phyloP scores from a whole-genome alignment of 495 filamentous ascomycete species.

The Aspergillus cristatus region DNA sequence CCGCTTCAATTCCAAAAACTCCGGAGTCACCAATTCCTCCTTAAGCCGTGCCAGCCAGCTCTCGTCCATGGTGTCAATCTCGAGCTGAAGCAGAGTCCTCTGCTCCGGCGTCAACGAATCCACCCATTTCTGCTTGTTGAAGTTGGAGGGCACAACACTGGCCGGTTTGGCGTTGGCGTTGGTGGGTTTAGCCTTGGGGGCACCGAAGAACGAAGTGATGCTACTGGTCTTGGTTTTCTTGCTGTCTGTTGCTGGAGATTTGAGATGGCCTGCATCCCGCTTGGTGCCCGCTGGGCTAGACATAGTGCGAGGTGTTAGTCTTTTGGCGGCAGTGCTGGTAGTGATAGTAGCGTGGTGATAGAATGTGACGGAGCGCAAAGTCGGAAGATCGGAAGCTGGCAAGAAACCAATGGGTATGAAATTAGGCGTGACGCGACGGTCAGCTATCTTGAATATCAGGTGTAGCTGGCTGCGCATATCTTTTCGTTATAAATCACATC shows the following conservation, averaged over 20 bases:
- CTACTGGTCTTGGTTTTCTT: slow-evolving; percentile 60
- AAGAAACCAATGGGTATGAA: neutral
- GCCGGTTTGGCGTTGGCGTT: slow-evolving; percentile 13
- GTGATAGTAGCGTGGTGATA: too few species aligned
- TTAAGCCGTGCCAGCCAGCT: slow-evolving; percentile 84
- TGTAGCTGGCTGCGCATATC: neutral
- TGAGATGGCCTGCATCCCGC: slow-evolving; percentile 27
- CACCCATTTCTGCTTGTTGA: slow-evolving; percentile 85
- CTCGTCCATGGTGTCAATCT: slow-evolving; percentile 84
- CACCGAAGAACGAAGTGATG: slow-evolving; percentile 59
- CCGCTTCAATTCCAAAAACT: slow-evolving; percentile 78
- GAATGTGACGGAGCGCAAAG: too few species aligned
- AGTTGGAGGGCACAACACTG: slow-evolving; percentile 40
- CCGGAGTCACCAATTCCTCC: slow-evolving; percentile 64
- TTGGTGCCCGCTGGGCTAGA: slow-evolving; percentile 20
- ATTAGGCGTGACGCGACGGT: too few species aligned
- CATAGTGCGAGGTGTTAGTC: slow-evolving; percentile 13
- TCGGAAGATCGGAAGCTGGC: neutral
- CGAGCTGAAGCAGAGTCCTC: slow-evolving; percentile 68
- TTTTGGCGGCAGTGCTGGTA: too few species aligned
- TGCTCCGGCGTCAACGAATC: slow-evolving; percentile 71
- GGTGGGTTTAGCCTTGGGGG: slow-evolving; percentile 38
- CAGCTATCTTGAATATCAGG: too few species aligned
- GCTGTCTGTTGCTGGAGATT: slow-evolving; percentile 11
- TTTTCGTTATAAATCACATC: neutral